Percentiles rank a stretch among this genome's conserved stretches.
Evolutionary conservation across 768 basidiomycete genomes (phyloP).

Genomic region (Suillus sp.): DNA sequence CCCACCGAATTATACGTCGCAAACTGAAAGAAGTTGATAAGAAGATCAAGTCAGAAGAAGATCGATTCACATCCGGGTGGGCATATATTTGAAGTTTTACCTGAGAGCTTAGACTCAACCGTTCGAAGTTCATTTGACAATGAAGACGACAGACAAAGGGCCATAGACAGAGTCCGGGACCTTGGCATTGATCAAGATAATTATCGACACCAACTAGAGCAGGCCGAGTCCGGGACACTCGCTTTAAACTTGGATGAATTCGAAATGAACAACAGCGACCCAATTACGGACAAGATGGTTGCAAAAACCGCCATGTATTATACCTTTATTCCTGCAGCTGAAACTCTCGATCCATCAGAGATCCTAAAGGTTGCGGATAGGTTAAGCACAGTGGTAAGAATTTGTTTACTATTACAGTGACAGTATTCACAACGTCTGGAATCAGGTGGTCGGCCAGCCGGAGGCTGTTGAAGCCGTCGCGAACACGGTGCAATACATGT

Average conservation of each 20-base stretch:
- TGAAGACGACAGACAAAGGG: background rate
- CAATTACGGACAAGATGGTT: slow-evolving; percentile 8
- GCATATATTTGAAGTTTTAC: background rate
- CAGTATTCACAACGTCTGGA: slow-evolving; percentile 1
- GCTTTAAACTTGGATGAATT: background rate
- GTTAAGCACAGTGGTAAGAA: slow-evolving; percentile 8
- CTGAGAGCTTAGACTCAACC: background rate
- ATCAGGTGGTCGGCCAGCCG: slow-evolving; percentile 34
- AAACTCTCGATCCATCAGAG: slow-evolving; percentile 1
- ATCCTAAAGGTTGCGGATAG: slow-evolving; percentile 7
- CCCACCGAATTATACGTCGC: background rate
- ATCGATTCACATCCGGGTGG: background rate
- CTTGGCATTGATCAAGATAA: slow-evolving; percentile 1
- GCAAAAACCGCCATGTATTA: slow-evolving; percentile 12
- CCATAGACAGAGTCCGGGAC: slow-evolving; percentile 3
- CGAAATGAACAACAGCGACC: background rate
- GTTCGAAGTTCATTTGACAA: background rate
- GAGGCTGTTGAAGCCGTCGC: slow-evolving; percentile 46
- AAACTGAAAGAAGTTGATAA: background rate
- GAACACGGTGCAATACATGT: slow-evolving; percentile 47
- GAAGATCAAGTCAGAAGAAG: slow-evolving; percentile 11
- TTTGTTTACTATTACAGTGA: background rate
- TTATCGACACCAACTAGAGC: background rate
- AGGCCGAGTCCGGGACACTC: background rate
- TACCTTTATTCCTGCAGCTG: slow-evolving; percentile 13